phyloP scores from a whole-genome alignment of 768 basidiomycete genomes.

The Xerocomellus intermedius region DNA sequence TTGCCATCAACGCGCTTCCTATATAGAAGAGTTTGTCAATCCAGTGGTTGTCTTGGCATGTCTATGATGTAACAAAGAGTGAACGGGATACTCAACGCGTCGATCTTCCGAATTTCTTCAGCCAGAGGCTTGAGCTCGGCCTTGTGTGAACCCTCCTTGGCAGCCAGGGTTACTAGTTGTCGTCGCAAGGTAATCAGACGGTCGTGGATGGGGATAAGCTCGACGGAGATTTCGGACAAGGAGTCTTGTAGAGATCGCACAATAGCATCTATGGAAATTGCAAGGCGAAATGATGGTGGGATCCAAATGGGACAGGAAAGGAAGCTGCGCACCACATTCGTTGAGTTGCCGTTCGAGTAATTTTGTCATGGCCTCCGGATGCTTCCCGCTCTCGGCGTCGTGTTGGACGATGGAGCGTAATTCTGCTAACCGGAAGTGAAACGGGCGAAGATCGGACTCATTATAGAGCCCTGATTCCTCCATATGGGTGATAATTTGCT shows the following conservation, averaged over 20 bases:
- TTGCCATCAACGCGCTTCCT: constrained; percentile 95
- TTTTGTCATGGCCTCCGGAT: constrained; percentile 83
- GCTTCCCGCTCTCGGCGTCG: constrained; percentile 77
- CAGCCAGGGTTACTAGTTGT: constrained; percentile 83
- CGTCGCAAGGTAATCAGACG: constrained; percentile 84
- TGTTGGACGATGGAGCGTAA: constrained; percentile 83
- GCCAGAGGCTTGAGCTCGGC: constrained; percentile 85
- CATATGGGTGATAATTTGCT: constrained; percentile 96
- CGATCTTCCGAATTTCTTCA: constrained; percentile 93
- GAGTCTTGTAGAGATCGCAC: constrained; percentile 80
- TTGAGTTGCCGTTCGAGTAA: constrained; percentile 88
- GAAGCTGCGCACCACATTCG: constrained; percentile 72
- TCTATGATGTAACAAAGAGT: constrained; percentile 15
- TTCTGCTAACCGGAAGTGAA: constrained; percentile 76
- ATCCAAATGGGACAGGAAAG: constrained; percentile 5
- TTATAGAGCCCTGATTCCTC: constrained; percentile 95
- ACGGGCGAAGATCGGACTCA: constrained; percentile 85
- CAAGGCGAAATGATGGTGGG: background rate
- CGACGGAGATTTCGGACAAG: constrained; percentile 81
- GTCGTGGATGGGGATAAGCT: constrained; percentile 90
- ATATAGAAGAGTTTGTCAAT: constrained; percentile 5
- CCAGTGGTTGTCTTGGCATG: constrained; percentile 16
- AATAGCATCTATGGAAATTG: constrained; percentile 56
- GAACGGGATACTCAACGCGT: constrained; percentile 75
- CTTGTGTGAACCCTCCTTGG: constrained; percentile 83